These are phyloP conservation scores for Venturia carpophila DNA, from an alignment of 2,329 filamentous ascomycete species.

Conservation along the genomic window DNA sequence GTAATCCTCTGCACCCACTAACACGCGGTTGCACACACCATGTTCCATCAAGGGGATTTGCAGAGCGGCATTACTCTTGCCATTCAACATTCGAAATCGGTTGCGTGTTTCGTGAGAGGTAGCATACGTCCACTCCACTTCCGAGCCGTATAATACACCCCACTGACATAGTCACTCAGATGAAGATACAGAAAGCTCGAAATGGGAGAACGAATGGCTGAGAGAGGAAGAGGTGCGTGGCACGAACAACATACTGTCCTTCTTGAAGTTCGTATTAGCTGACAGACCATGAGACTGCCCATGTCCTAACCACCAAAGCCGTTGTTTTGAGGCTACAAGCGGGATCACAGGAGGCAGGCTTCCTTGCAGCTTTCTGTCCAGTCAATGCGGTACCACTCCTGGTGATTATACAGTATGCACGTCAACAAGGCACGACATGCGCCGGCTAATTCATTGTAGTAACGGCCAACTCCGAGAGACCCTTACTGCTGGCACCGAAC, in stretches of 20 bases:
- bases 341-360: constrained; percentile 72
- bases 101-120: constrained; percentile 81
- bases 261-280: neutral
- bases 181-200: constrained; percentile 56
- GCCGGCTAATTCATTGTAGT: constrained; percentile 31
- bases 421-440: constrained; percentile 11
- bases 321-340: constrained; percentile 62
- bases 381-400: constrained; percentile 71
- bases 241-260: neutral
- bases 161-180: constrained; percentile 43
- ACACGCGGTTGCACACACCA: constrained; percentile 29
- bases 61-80: constrained; percentile 74
- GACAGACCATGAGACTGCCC: constrained; percentile 29
- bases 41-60: constrained; percentile 77
- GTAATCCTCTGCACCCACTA: neutral
- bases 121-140: constrained; percentile 23
- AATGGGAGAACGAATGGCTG: constrained; percentile 66
- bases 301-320: constrained; percentile 52
- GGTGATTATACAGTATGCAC: constrained; percentile 62
- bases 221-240: constrained; percentile 24
- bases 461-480: constrained; percentile 74
- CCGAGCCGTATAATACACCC: neutral
- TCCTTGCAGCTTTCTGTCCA: constrained; percentile 74
- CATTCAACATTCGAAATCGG: constrained; percentile 65
- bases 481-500: constrained; percentile 55